These are phyloP conservation scores for Hypoxylon sp. DNA, from an alignment of 2,329 filamentous ascomycete species.

Conservation along the genomic window DNA sequence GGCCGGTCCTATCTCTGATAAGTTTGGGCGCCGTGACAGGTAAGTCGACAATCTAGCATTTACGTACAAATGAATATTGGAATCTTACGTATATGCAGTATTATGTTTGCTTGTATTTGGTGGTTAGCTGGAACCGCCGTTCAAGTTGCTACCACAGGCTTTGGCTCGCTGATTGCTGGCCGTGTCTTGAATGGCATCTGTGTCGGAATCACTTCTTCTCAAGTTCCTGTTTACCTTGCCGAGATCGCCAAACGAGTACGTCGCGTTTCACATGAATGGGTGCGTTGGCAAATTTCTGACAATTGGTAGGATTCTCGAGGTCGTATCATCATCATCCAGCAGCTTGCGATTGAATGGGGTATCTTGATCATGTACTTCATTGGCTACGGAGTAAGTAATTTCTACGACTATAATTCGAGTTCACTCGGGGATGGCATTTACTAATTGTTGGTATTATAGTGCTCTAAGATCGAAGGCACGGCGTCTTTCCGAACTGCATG, in stretches of 20 bases:
- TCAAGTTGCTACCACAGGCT: constrained; percentile 70
- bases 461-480: constrained; percentile 70
- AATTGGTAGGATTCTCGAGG: constrained; percentile 65
- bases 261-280: not conserved
- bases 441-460: constrained; percentile 26
- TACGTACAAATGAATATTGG: not conserved
- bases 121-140: constrained; percentile 73
- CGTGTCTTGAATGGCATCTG: constrained; percentile 75
- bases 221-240: constrained; percentile 78
- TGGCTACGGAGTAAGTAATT: constrained; percentile 65
- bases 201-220: constrained; percentile 77
- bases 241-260: constrained; percentile 70
- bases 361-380: constrained; percentile 81
- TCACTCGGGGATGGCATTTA: not conserved
- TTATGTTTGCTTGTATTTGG: constrained; percentile 63
- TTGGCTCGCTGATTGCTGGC: constrained; percentile 68
- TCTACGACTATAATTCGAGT: not conserved
- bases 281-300: constrained; percentile 7
- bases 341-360: constrained; percentile 82
- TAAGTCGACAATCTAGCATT: constrained; percentile 15
- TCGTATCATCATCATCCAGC: constrained; percentile 78
- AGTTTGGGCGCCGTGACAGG: constrained; percentile 61
- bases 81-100: constrained; percentile 49
- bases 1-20: constrained; percentile 66
- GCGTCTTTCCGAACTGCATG: constrained; percentile 75